Evolutionary conservation across 2,329 filamentous ascomycete genomes (phyloP).

Genomic region (Ceratocystis huliohia): DNA sequence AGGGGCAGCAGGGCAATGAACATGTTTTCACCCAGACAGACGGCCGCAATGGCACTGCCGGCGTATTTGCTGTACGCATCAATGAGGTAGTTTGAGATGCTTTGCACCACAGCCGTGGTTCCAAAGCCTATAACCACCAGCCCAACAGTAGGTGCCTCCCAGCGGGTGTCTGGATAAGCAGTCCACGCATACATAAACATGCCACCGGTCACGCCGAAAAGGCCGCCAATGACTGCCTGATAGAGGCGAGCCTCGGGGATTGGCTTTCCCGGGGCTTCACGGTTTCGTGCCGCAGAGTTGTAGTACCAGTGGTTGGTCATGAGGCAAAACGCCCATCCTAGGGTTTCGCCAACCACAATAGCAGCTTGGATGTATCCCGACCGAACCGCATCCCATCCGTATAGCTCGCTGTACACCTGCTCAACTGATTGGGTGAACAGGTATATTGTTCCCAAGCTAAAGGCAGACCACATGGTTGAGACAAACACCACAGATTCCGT

Average conservation of each 20-base stretch:
- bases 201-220: slow-evolving; percentile 28
- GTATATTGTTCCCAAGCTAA: slow-evolving; percentile 24
- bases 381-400: slow-evolving; percentile 21
- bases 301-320: slow-evolving; percentile 30
- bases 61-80: slow-evolving; percentile 40
- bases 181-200: slow-evolving; percentile 42
- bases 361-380: slow-evolving; percentile 20
- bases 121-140: slow-evolving; percentile 38
- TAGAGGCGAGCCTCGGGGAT: slow-evolving; percentile 20
- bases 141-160: slow-evolving; percentile 36
- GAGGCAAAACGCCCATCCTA: slow-evolving; percentile 22
- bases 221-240: slow-evolving; percentile 19
- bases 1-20: slow-evolving; percentile 30
- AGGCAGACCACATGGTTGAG: slow-evolving; percentile 34
- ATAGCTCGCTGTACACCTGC: slow-evolving; percentile 22
- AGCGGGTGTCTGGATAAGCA: slow-evolving; percentile 31
- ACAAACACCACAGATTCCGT: slow-evolving; percentile 39
- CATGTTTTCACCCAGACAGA: slow-evolving; percentile 37
- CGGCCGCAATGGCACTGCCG: slow-evolving; percentile 36
- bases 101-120: slow-evolving; percentile 35
- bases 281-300: slow-evolving; percentile 30
- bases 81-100: slow-evolving; percentile 36
- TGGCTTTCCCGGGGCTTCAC: slow-evolving; percentile 28
- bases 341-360: slow-evolving; percentile 16
- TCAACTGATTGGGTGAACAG: slow-evolving; percentile 25